phyloP scores from a whole-genome alignment of 768 basidiomycete genomes.

The Lentinula detonsa region DNA sequence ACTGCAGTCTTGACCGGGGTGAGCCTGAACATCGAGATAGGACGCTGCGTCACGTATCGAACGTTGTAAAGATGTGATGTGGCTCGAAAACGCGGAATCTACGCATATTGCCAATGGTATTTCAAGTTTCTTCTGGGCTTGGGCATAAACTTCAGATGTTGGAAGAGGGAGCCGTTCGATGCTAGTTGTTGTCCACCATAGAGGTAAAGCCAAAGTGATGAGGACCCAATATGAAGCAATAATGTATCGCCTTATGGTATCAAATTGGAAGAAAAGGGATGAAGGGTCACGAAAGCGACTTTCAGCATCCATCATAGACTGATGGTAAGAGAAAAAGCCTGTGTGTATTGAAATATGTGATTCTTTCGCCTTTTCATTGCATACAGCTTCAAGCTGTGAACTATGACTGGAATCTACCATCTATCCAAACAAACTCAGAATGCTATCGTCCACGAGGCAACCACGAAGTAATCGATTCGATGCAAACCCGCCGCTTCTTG shows the following conservation, averaged over 20 bases:
- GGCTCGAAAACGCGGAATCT: conserved; percentile 6
- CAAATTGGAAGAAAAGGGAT: conserved; percentile 46
- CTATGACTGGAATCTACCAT: too few species aligned
- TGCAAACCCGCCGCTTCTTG: not conserved
- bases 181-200: conserved; percentile 93
- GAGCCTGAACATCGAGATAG: not conserved
- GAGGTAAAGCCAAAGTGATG: conserved; percentile 71
- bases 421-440: too few species aligned
- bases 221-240: conserved; percentile 75
- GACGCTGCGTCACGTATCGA: not conserved
- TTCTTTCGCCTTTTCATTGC: too few species aligned
- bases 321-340: too few species aligned
- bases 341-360: too few species aligned
- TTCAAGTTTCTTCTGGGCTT: conserved; percentile 36
- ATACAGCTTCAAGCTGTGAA: too few species aligned
- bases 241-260: conserved; percentile 47
- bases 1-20: not conserved
- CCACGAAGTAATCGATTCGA: not conserved
- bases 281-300: conserved; percentile 36
- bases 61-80: not conserved
- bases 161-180: conserved; percentile 81
- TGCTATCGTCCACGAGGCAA: not conserved
- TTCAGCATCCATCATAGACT: not conserved
- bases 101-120: conserved; percentile 17
- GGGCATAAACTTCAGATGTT: conserved; percentile 45